Percentiles rank a stretch among this genome's conserved stretches.
Evolutionary conservation across 768 basidiomycete species (phyloP).

Genomic region (Tulasnella sp.): DNA sequence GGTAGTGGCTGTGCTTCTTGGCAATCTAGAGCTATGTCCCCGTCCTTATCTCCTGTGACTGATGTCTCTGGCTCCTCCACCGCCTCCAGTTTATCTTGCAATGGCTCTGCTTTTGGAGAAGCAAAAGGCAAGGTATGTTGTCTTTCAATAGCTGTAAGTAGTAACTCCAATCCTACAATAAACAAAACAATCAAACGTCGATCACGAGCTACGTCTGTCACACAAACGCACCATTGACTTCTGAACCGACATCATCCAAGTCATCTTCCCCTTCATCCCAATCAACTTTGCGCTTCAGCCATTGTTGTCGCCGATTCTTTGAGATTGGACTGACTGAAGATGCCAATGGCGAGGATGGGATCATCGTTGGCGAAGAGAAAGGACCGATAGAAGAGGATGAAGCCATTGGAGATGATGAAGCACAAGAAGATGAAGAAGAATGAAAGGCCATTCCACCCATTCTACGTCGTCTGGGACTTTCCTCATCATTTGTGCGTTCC

Average conservation of each 20-base stretch:
- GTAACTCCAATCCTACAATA: not conserved
- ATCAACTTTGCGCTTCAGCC: not conserved
- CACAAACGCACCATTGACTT: too few relatives aligned
- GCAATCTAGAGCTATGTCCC: too few relatives aligned
- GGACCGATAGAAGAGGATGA: not conserved
- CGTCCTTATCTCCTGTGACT: too few relatives aligned
- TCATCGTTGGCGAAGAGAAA: not conserved
- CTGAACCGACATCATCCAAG: too few relatives aligned
- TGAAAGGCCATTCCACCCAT: not conserved
- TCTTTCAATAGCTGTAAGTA: conserved; percentile 2
- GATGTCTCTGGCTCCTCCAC: not conserved
- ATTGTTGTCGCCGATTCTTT: not conserved
- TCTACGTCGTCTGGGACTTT: not conserved
- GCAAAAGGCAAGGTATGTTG: not conserved
- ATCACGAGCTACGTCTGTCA: not conserved
- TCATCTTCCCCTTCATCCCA: not conserved
- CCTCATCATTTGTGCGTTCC: too few relatives aligned
- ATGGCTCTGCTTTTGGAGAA: not conserved
- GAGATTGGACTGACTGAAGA: not conserved
- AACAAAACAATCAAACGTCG: not conserved
- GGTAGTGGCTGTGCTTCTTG: too few relatives aligned
- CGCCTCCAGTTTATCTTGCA: not conserved
- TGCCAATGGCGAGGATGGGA: not conserved
- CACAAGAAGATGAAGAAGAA: not conserved
- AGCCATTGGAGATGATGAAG: not conserved